Percentiles rank a stretch among this genome's conserved stretches.
phyloP scores from a whole-genome alignment of 495 filamentous ascomycete genomes.

The Cetradonia linearis region DNA sequence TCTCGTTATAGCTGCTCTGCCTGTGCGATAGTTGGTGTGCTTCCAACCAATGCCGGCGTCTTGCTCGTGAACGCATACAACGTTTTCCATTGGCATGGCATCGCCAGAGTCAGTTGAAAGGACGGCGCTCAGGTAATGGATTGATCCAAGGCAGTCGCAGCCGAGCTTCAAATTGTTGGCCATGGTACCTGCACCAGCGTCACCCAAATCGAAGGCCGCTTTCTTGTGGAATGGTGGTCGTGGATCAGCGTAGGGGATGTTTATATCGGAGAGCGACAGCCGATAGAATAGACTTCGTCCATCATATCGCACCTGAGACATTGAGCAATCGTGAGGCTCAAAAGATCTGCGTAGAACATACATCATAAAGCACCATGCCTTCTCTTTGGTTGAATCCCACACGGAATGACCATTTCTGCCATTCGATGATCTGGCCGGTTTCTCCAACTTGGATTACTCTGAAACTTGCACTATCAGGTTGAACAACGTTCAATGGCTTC shows the following conservation, averaged over 20 bases:
- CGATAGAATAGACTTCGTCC: slow-evolving; percentile 59
- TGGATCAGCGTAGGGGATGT: slow-evolving; percentile 55
- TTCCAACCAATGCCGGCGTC: slow-evolving; percentile 57
- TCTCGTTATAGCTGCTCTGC: slow-evolving; percentile 48
- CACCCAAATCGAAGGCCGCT: slow-evolving; percentile 61
- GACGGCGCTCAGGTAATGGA: slow-evolving; percentile 53
- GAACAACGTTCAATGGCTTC: slow-evolving; percentile 65
- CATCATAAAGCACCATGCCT: slow-evolving; percentile 52
- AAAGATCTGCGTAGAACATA: slow-evolving; percentile 5
- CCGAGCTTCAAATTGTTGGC: slow-evolving; percentile 59
- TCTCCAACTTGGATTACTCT: slow-evolving; percentile 28
- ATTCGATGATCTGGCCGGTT: slow-evolving; percentile 42
- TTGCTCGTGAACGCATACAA: slow-evolving; percentile 59
- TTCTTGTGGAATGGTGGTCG: slow-evolving; percentile 58
- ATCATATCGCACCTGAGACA: slow-evolving; percentile 48
- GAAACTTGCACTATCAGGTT: slow-evolving; percentile 71
- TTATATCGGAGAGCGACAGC: slow-evolving; percentile 65
- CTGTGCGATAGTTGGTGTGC: slow-evolving; percentile 57
- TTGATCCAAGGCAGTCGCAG: slow-evolving; percentile 59
- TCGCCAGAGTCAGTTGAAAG: slow-evolving; percentile 47
- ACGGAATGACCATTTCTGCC: slow-evolving; percentile 61
- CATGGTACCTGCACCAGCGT: slow-evolving; percentile 54
- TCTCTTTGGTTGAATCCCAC: slow-evolving; percentile 57
- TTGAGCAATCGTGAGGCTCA: slow-evolving; percentile 10
- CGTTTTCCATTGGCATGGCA: slow-evolving; percentile 45